Evolutionary conservation across 2,329 filamentous ascomycete genomes (phyloP).

Genomic region (Pseudodiploospora longispora): DNA sequence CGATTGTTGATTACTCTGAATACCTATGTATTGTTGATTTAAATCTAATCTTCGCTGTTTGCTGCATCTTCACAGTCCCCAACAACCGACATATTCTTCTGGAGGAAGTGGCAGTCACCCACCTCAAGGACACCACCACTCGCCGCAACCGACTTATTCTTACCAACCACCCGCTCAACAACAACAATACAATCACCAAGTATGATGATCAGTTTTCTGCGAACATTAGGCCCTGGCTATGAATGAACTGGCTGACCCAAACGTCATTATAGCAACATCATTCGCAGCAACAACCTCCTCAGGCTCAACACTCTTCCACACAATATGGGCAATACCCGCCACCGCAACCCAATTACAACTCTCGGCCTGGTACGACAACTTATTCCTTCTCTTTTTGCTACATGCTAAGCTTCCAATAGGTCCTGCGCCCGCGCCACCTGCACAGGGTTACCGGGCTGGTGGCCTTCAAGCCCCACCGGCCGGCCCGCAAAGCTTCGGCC

Average conservation of each 20-base stretch:
- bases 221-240: background rate
- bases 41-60: too few species aligned
- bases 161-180: conserved; percentile 33
- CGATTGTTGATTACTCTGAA: conserved; percentile 9
- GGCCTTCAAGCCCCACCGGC: conserved; percentile 45
- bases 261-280: background rate
- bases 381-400: background rate
- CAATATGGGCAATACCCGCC: conserved; percentile 24
- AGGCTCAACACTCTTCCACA: conserved; percentile 19
- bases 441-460: conserved; percentile 16
- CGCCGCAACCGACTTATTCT: conserved; percentile 40
- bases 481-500: conserved; percentile 64
- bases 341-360: conserved; percentile 39
- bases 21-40: too few species aligned
- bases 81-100: conserved; percentile 34
- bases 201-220: conserved; percentile 8
- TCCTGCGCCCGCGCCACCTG: conserved; percentile 6
- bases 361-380: conserved; percentile 31
- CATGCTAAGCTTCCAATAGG: conserved; percentile 9
- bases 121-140: conserved; percentile 36
- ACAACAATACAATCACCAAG: conserved; percentile 34
- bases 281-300: conserved; percentile 20
- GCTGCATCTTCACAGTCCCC: conserved; percentile 10
- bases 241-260: background rate
- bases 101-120: conserved; percentile 30